Percentiles rank a stretch among this genome's conserved stretches.
These are phyloP conservation scores for Mycothermus thermophilus DNA, from an alignment of 495 filamentous ascomycete species.

Conservation along the genomic window DNA sequence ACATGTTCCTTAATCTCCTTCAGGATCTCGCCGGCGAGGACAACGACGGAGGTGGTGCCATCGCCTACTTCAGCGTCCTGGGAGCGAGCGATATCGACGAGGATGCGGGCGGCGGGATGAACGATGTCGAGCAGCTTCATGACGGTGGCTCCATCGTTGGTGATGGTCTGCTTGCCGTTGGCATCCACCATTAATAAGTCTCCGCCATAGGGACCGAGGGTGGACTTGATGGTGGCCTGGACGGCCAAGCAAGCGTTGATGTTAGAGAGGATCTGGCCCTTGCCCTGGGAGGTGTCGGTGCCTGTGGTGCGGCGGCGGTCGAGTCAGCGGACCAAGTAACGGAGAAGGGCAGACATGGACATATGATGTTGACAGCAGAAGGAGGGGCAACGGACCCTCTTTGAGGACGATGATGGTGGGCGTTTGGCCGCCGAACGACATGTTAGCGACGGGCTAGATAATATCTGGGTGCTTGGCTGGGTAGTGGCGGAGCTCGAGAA, in stretches of 20 bases:
- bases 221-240: conserved; percentile 87
- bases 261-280: conserved; percentile 93
- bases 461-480: conserved; percentile 1
- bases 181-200: conserved; percentile 90
- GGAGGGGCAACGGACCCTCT: conserved; percentile 59
- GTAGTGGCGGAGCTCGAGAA: conserved; percentile 8
- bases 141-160: conserved; percentile 96
- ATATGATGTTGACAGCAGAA: too few species aligned
- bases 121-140: conserved; percentile 99
- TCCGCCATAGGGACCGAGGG: conserved; percentile 93
- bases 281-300: conserved; percentile 92
- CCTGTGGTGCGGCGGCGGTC: conserved; percentile 48
- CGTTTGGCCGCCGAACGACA: conserved; percentile 97
- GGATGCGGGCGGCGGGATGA: conserved; percentile 92
- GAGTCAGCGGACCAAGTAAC: conserved; percentile 18
- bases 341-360: too few species aligned
- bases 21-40: conserved; percentile 87
- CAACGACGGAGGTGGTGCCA: conserved; percentile 92
- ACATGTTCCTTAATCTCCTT: conserved; percentile 93
- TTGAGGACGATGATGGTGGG: conserved; percentile 98
- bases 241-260: conserved; percentile 98
- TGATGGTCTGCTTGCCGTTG: conserved; percentile 93
- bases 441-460: conserved; percentile 21
- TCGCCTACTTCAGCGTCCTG: conserved; percentile 99
- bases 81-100: conserved; percentile 94